Conservation (phyloP, 78 protist genomes). For the Cavenderia fasciculata region DNA sequence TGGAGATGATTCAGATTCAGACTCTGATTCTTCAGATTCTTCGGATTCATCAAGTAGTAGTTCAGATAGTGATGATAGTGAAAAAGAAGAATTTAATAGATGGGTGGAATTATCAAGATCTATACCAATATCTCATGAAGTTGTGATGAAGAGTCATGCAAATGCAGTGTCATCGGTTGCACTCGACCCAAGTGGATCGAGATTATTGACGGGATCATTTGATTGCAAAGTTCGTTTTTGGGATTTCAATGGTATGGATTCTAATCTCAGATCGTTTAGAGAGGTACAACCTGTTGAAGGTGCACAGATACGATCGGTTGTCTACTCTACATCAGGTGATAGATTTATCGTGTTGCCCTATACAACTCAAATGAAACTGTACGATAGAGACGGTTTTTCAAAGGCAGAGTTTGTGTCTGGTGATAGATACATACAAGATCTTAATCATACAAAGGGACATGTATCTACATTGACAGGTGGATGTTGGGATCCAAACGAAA, state of each 20-base stretch:
- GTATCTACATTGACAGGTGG: conserved; percentile 35
- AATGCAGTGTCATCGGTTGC: conserved; percentile 74
- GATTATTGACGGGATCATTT: conserved; percentile 80
- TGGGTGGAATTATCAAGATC: conserved; percentile 32
- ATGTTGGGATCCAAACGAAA: conserved; percentile 64
- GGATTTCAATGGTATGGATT: conserved; percentile 90
- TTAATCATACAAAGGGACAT: conserved; percentile 84
- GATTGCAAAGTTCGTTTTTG: conserved; percentile 82
- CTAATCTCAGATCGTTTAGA: conserved; percentile 64
- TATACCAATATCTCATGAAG: conserved; percentile 72
- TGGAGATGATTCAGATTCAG: not conserved
- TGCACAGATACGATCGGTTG: conserved; percentile 44
- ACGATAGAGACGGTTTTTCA: conserved; percentile 81
- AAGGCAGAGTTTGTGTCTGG: conserved; percentile 77
- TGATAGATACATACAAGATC: conserved; percentile 83
- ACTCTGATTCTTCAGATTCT: not conserved
- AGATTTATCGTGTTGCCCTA: conserved; percentile 32
- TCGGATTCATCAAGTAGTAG: conserved; percentile 1
- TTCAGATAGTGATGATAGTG: conserved; percentile 5
- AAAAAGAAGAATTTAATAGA: conserved; percentile 56
- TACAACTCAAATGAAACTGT: conserved; percentile 59
- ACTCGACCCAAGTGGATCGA: conserved; percentile 82
- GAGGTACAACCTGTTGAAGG: conserved; percentile 81
- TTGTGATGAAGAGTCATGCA: conserved; percentile 36
- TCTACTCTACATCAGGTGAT: conserved; percentile 57